Conservation (phyloP, 208 protist genomes). For the Porcisia deanei region DNA sequence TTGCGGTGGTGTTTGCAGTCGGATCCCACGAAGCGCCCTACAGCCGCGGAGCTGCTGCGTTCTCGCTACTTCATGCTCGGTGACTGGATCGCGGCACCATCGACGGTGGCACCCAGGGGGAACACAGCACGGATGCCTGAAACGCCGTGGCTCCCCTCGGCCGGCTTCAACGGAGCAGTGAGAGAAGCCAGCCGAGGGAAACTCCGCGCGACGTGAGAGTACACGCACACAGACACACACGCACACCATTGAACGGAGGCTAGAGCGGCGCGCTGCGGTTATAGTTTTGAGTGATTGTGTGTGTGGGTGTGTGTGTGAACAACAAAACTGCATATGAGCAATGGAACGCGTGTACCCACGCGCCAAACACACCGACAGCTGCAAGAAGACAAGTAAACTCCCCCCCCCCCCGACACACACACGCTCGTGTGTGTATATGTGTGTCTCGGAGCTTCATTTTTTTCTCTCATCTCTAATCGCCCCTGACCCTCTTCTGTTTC, state of each 20-base stretch:
- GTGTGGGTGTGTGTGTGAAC: background rate
- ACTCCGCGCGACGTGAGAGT: slow-evolving; percentile 10
- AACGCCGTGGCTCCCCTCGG: slow-evolving; percentile 48
- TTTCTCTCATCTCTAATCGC: too few species aligned
- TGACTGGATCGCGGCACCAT: slow-evolving; percentile 54
- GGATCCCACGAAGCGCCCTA: slow-evolving; percentile 54
- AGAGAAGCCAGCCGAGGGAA: slow-evolving; percentile 28
- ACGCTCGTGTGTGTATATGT: too few species aligned
- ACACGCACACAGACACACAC: background rate
- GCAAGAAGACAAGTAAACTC: too few species aligned
- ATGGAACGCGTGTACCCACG: too few species aligned
- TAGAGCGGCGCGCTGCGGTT: background rate
- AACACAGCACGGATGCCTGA: slow-evolving; percentile 30
- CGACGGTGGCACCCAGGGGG: slow-evolving; percentile 11
- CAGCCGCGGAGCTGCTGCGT: slow-evolving; percentile 64
- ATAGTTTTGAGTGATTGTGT: background rate
- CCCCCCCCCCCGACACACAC: too few species aligned
- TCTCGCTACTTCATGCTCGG: slow-evolving; percentile 75
- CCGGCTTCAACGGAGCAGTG: slow-evolving; percentile 46
- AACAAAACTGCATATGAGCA: too few species aligned
- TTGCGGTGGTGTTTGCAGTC: slow-evolving; percentile 59
- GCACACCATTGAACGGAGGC: background rate
- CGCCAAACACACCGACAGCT: too few species aligned
- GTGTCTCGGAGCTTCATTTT: too few species aligned
- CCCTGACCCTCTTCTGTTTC: too few species aligned